Percentiles rank a stretch among this genome's conserved stretches.
Evolutionary conservation across 805 yeast species (phyloP).

Genomic region (Candida maltosa): DNA sequence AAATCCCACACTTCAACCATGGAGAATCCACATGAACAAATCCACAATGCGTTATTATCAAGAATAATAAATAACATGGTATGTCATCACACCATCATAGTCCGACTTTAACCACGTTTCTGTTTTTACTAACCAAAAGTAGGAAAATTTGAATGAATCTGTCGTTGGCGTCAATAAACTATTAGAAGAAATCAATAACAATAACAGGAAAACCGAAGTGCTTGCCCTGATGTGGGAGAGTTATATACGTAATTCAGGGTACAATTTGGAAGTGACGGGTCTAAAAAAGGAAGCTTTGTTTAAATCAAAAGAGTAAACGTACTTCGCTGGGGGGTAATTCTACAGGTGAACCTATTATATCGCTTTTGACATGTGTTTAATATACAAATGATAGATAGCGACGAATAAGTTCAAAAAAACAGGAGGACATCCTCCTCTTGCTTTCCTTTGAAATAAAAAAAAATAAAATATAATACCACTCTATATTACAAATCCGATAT

Average conservation of each 20-base stretch:
- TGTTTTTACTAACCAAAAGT: slow-evolving; percentile 4
- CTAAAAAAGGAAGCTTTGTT: slow-evolving; percentile 54
- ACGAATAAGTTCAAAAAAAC: no score
- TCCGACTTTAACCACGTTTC: background rate
- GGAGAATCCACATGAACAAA: slow-evolving; percentile 87
- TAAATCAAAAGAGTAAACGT: background rate
- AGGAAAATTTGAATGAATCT: slow-evolving; percentile 73
- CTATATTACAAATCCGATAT: no score
- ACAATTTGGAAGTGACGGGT: slow-evolving; percentile 64
- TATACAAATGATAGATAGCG: no score
- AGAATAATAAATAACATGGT: slow-evolving; percentile 77
- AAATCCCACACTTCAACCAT: no score
- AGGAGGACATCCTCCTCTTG: no score
- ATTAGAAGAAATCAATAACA: slow-evolving; percentile 57
- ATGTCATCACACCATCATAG: slow-evolving; percentile 26
- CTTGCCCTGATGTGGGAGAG: slow-evolving; percentile 78
- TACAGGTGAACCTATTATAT: background rate
- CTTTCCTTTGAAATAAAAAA: no score
- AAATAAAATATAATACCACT: no score
- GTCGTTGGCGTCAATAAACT: slow-evolving; percentile 61
- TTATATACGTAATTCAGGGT: slow-evolving; percentile 66
- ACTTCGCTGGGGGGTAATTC: background rate
- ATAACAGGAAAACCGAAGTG: slow-evolving; percentile 66
- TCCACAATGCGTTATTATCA: slow-evolving; percentile 69
- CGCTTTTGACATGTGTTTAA: background rate